A percentile compares a stretch with the other conserved stretches of the same genome.
phyloP scores from a whole-genome alignment of 768 basidiomycete genomes.

The Phaeotremella skinneri region DNA sequence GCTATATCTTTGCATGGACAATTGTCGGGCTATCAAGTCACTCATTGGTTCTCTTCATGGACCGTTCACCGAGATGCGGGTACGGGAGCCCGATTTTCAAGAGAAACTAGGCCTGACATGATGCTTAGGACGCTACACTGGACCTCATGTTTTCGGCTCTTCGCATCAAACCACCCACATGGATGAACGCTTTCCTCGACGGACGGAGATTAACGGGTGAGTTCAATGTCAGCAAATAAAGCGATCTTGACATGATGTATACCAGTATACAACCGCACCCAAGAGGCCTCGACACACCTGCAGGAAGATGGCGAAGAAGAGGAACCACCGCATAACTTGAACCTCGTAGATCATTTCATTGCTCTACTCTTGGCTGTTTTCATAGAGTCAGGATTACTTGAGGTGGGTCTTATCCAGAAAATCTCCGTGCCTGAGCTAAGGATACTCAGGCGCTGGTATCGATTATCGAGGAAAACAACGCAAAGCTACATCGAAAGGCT shows the following conservation, averaged over 20 bases:
- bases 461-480: constrained; percentile 74
- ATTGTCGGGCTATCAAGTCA: constrained; percentile 78
- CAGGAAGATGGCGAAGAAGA: constrained; percentile 27
- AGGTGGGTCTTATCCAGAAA: constrained; percentile 58
- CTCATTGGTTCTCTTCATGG: constrained; percentile 81
- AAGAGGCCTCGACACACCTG: constrained; percentile 23
- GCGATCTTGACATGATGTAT: not conserved
- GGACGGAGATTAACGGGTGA: constrained; percentile 82
- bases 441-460: constrained; percentile 68
- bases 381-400: constrained; percentile 79
- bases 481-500: constrained; percentile 69
- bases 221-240: constrained; percentile 33
- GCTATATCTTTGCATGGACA: constrained; percentile 89
- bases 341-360: constrained; percentile 88
- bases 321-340: constrained; percentile 60
- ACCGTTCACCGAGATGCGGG: constrained; percentile 81
- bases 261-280: constrained; percentile 42
- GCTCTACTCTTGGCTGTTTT: constrained; percentile 79
- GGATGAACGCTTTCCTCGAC: constrained; percentile 89
- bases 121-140: constrained; percentile 74
- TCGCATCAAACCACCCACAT: constrained; percentile 85
- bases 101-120: not conserved
- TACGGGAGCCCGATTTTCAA: constrained; percentile 51
- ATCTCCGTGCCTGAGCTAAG: too few species aligned
- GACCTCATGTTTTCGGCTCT: constrained; percentile 93